phyloP scores from a whole-genome alignment of 495 filamentous ascomycete genomes.

The Rostrohypoxylon terebratum region DNA sequence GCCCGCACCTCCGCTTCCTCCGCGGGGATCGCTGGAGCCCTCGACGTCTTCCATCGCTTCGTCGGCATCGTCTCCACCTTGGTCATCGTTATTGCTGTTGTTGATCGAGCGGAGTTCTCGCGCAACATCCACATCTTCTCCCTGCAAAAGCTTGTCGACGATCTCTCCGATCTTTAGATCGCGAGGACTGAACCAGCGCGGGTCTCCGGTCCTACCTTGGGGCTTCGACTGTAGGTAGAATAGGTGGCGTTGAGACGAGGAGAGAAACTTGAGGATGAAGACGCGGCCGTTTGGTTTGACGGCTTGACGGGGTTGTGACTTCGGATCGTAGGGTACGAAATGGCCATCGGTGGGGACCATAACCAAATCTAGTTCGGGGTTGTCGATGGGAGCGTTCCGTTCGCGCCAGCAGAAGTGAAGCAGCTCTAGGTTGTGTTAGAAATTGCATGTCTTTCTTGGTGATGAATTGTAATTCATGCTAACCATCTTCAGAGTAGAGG shows the following conservation, averaged over 20 bases:
- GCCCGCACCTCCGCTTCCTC: conserved; percentile 81
- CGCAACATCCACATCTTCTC: conserved; percentile 88
- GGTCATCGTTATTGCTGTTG: conserved; percentile 71
- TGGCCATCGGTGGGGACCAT: conserved; percentile 78
- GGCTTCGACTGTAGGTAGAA: conserved; percentile 96
- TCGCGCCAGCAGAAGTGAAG: conserved; percentile 96
- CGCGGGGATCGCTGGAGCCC: conserved; percentile 67
- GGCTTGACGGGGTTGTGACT: conserved; percentile 59
- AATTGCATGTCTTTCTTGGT: not conserved
- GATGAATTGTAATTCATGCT: conserved; percentile 1
- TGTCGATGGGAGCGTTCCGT: conserved; percentile 48
- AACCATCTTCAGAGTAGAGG: conserved; percentile 92
- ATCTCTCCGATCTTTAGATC: conserved; percentile 86
- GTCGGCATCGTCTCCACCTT: conserved; percentile 69
- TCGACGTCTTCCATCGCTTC: conserved; percentile 89
- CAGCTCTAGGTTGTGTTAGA: conserved; percentile 68
- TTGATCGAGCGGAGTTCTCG: conserved; percentile 76
- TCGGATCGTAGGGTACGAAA: conserved; percentile 80
- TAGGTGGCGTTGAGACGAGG: conserved; percentile 89
- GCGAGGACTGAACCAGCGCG: conserved; percentile 80
- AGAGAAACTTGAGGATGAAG: conserved; percentile 92
- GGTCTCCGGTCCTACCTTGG: conserved; percentile 78
- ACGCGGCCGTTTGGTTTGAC: conserved; percentile 87
- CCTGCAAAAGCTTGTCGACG: conserved; percentile 84
- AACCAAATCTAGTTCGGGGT: conserved; percentile 52